Conservation (phyloP, 192 early-diverging fungal species). For the Coemansia sp. region DNA sequence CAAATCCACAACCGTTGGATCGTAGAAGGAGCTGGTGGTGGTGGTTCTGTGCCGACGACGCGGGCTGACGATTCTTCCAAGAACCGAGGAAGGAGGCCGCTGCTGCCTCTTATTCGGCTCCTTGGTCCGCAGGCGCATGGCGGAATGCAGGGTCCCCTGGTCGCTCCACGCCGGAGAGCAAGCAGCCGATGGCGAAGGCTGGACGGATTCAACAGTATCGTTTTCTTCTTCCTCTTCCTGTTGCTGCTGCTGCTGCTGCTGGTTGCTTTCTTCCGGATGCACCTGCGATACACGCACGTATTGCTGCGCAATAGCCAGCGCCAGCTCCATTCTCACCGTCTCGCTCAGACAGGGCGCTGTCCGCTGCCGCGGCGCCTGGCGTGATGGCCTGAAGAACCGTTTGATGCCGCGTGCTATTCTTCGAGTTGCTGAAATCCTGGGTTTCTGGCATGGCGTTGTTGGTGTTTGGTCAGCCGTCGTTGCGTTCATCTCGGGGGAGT, state of each 20-base stretch:
- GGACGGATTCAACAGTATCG: too few species aligned
- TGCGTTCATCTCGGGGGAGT: too few species aligned
- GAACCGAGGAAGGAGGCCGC: background rate
- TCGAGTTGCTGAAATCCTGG: too few species aligned
- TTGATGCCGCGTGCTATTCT: slow-evolving; percentile 11
- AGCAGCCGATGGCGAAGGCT: too few species aligned
- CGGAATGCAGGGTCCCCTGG: too few species aligned
- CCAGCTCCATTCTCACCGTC: slow-evolving; percentile 27
- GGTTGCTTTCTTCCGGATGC: background rate
- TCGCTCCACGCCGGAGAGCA: too few species aligned
- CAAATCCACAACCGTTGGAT: background rate
- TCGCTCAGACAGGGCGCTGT: slow-evolving; percentile 12
- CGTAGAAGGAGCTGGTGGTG: background rate
- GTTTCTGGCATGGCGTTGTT: too few species aligned
- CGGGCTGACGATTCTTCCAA: background rate
- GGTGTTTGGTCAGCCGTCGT: too few species aligned
- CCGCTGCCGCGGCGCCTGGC: background rate
- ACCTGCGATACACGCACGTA: slow-evolving; percentile 35
- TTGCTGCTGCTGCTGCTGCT: background rate
- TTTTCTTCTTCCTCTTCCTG: background rate
- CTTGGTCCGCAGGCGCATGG: background rate
- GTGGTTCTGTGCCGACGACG: too few species aligned
- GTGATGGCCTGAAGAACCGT: slow-evolving; percentile 4
- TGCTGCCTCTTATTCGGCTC: background rate
- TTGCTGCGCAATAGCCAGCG: slow-evolving; percentile 42